Conservation (phyloP, 345 rosid species). For the Turnera subulata region DNA sequence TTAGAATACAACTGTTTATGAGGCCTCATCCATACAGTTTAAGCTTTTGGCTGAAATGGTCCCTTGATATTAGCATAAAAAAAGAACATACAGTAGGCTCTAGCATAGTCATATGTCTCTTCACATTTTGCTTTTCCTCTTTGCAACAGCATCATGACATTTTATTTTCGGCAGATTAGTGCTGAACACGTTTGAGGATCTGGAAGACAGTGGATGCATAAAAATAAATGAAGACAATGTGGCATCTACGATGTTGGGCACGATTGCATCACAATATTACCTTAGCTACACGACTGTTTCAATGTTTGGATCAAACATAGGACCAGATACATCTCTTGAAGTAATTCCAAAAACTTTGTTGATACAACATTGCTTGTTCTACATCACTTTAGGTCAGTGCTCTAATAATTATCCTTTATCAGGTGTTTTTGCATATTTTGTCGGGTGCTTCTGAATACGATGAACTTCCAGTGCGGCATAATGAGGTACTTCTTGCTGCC, state of each 20-base stretch:
- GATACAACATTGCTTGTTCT: constrained; percentile 1
- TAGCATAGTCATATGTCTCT: constrained; percentile 10
- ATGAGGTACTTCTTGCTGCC: constrained; percentile 54
- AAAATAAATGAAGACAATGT: constrained; percentile 69
- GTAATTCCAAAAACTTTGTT: constrained; percentile 28
- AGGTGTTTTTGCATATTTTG: constrained; percentile 80
- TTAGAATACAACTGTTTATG: too few relatives aligned
- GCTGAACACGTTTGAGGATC: constrained; percentile 89
- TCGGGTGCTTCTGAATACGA: constrained; percentile 92
- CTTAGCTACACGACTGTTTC: constrained; percentile 90
- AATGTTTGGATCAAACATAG: constrained; percentile 96
- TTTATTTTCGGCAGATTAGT: constrained; percentile 57
- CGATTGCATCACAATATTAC: constrained; percentile 92
- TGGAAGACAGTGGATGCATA: constrained; percentile 96
- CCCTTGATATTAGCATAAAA: too few relatives aligned
- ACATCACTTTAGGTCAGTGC: not conserved
- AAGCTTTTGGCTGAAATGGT: too few relatives aligned
- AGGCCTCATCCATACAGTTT: too few relatives aligned
- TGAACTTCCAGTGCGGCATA: constrained; percentile 98
- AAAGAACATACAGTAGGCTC: not conserved
- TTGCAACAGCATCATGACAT: not conserved
- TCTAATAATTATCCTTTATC: constrained; percentile 15
- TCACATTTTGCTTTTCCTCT: not conserved
- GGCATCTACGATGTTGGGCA: constrained; percentile 84
- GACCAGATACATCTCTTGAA: constrained; percentile 88